phyloP scores from a whole-genome alignment of 352 stramenopile species.

The Peronospora destructor region DNA sequence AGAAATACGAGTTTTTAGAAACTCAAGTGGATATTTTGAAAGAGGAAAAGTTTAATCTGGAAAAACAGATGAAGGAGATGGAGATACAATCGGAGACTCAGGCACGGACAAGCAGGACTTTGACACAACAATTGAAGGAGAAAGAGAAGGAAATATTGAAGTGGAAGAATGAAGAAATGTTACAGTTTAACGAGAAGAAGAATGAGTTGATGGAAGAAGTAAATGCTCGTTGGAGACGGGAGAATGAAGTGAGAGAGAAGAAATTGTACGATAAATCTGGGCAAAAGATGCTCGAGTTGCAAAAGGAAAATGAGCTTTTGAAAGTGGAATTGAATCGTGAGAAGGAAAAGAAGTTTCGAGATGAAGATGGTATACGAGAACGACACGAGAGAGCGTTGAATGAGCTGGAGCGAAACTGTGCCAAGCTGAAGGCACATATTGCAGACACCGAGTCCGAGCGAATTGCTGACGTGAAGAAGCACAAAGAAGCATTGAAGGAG shows the following conservation, averaged over 20 bases:
- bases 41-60: slow-evolving; percentile 12
- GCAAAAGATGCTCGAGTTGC: slow-evolving; percentile 6
- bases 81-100: slow-evolving; percentile 14
- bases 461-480: slow-evolving; percentile 3
- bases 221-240: not conserved
- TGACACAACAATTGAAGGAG: slow-evolving; percentile 26
- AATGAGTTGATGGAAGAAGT: slow-evolving; percentile 4
- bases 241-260: slow-evolving; percentile 4
- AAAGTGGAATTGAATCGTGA: slow-evolving; percentile 15
- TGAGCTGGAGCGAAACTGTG: slow-evolving; percentile 10
- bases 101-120: slow-evolving; percentile 23
- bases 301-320: slow-evolving; percentile 8
- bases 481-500: slow-evolving; percentile 1
- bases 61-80: slow-evolving; percentile 9
- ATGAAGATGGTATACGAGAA: slow-evolving; percentile 5
- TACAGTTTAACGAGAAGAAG: slow-evolving; percentile 10
- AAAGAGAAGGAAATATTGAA: slow-evolving; percentile 14
- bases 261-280: slow-evolving; percentile 3
- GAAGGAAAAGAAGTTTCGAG: slow-evolving; percentile 8
- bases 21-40: slow-evolving; percentile 21
- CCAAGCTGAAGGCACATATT: slow-evolving; percentile 4
- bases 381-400: slow-evolving; percentile 1
- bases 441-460: slow-evolving; percentile 4
- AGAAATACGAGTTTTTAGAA: slow-evolving; percentile 24
- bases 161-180: slow-evolving; percentile 4